A percentile compares a stretch with the other conserved stretches of the same genome.
phyloP scores from a whole-genome alignment of 345 rosid species.

The Xanthoceras sorbifolium region DNA sequence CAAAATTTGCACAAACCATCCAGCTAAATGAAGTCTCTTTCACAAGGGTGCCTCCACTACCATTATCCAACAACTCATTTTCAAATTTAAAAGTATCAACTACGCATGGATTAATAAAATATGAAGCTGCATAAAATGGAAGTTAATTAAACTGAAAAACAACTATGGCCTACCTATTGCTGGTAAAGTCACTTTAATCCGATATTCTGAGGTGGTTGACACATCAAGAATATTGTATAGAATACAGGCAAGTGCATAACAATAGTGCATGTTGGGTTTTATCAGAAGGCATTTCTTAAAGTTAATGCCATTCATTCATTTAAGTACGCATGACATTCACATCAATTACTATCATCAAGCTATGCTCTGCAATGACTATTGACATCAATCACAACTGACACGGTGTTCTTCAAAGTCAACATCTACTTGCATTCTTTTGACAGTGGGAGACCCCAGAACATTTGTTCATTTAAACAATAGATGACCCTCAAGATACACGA shows the following conservation, averaged over 20 bases:
- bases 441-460: not conserved
- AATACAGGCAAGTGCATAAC: not conserved
- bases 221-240: not conserved
- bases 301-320: not conserved
- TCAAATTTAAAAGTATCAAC: constrained; percentile 1
- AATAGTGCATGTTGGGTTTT: not conserved
- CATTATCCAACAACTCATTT: not conserved
- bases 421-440: not conserved
- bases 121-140: not conserved
- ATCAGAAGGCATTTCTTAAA: not conserved
- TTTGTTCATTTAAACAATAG: not conserved
- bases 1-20: not conserved
- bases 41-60: not conserved
- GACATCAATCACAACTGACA: not conserved
- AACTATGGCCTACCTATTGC: not conserved
- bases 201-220: not conserved
- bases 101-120: not conserved
- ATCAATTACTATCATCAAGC: not conserved
- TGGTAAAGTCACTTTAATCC: not conserved
- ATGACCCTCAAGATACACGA: not conserved
- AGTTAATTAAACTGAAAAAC: not conserved
- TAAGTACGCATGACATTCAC: not conserved
- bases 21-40: not conserved
- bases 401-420: not conserved
- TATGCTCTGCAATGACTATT: not conserved